Conservation (phyloP, 1,139 yeast genomes). For the Geotrichum armillariae region DNA sequence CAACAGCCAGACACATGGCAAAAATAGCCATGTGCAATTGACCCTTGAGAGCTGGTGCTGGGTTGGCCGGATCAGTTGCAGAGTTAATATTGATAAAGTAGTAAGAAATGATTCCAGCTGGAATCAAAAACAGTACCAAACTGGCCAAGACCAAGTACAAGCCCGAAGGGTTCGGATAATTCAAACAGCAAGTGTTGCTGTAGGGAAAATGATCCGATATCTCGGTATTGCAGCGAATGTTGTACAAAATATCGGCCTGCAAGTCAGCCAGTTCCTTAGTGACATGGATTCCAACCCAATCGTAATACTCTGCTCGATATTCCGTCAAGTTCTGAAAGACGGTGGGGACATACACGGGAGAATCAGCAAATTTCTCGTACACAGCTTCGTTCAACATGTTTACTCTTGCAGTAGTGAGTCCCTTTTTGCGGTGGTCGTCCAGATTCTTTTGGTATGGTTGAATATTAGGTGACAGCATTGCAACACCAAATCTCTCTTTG, state of each 20-base stretch:
- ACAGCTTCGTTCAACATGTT: conserved; percentile 22
- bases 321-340: conserved; percentile 25
- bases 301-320: conserved; percentile 21
- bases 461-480: conserved; percentile 22
- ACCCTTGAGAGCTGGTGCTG: conserved; percentile 7
- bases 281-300: conserved; percentile 24
- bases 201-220: conserved; percentile 27
- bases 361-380: conserved; percentile 14
- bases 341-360: conserved; percentile 25
- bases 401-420: conserved; percentile 21
- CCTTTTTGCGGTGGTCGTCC: conserved; percentile 19
- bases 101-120: conserved; percentile 5
- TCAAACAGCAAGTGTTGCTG: conserved; percentile 29
- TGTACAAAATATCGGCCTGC: conserved; percentile 27
- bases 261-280: conserved; percentile 23
- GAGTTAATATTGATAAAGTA: conserved; percentile 3
- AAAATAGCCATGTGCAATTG: conserved; percentile 24
- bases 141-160: conserved; percentile 17
- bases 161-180: conserved; percentile 25
- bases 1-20: conserved; percentile 24
- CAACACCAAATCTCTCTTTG: conserved; percentile 13
- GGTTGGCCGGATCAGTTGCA: conserved; percentile 9
- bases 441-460: conserved; percentile 24
- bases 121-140: conserved; percentile 11
- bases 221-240: conserved; percentile 29